Evolutionary conservation across 1,284 basidiomycete species (phyloP).

Genomic region (Ceratobasidium sp.): DNA sequence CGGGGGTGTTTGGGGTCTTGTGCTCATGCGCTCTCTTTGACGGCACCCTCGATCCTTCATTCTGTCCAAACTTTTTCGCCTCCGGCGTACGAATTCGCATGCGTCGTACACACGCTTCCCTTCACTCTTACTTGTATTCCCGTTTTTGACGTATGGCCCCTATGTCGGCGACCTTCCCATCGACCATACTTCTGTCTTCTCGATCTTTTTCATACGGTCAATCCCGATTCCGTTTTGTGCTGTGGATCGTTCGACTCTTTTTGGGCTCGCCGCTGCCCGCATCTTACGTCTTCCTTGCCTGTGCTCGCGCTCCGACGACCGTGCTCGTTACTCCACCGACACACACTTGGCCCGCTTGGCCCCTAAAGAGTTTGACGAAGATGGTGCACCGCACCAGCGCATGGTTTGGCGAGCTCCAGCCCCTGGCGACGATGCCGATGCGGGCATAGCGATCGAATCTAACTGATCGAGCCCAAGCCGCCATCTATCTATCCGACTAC

Average conservation of each 20-base stretch:
- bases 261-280: conserved; percentile 14
- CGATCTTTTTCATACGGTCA: not conserved
- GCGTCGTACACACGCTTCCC: not conserved
- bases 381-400: conserved; percentile 52
- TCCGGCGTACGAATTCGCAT: not conserved
- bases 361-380: conserved; percentile 72
- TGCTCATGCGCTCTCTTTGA: not conserved
- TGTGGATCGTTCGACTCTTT: not conserved
- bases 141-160: not conserved
- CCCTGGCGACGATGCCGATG: not conserved
- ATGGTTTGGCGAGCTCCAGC: conserved; percentile 43
- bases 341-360: not conserved
- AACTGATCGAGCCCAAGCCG: conserved; percentile 18
- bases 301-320: not conserved
- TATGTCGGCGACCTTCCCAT: conserved; percentile 17
- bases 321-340: not conserved
- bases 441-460: conserved; percentile 23
- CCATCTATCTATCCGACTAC: not conserved
- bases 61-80: not conserved
- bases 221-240: not conserved
- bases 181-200: conserved; percentile 9
- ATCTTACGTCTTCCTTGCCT: conserved; percentile 15
- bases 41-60: not conserved
- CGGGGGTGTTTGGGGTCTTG: conserved; percentile 1
- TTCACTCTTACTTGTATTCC: not conserved